These are phyloP conservation scores for Zizania latifolia DNA, from an alignment of 176 grass and related monocot genomes.

Conservation along the genomic window DNA sequence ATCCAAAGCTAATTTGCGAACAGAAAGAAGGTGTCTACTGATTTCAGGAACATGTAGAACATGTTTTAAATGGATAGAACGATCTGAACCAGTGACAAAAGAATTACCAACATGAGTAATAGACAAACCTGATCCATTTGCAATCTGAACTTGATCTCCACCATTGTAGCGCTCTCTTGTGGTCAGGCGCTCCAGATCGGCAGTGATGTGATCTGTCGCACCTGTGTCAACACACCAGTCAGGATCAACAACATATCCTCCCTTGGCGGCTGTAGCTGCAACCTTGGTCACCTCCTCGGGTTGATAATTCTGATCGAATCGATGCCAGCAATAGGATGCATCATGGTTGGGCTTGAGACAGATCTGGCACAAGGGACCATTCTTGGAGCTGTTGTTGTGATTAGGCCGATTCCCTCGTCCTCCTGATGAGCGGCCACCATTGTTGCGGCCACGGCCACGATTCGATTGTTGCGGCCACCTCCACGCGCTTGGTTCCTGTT, in stretches of 20 bases:
- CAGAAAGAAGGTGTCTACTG: not conserved
- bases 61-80: not conserved
- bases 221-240: too few species aligned
- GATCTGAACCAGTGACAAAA: not conserved
- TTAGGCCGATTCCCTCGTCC: too few species aligned
- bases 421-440: too few species aligned
- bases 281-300: not conserved
- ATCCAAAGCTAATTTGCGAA: not conserved
- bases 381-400: not conserved
- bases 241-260: too few species aligned
- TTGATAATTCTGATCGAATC: not conserved
- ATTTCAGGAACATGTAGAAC: not conserved
- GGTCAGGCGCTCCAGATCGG: too few species aligned
- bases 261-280: not conserved
- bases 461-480: too few species aligned
- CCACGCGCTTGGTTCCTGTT: too few species aligned
- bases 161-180: not conserved
- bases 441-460: too few species aligned
- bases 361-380: not conserved
- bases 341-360: not conserved
- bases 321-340: not conserved
- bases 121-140: not conserved
- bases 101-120: not conserved
- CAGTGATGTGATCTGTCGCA: too few species aligned
- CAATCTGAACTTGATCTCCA: not conserved